Conservation (phyloP, 306 rosid species). For the Medicago arabica region DNA sequence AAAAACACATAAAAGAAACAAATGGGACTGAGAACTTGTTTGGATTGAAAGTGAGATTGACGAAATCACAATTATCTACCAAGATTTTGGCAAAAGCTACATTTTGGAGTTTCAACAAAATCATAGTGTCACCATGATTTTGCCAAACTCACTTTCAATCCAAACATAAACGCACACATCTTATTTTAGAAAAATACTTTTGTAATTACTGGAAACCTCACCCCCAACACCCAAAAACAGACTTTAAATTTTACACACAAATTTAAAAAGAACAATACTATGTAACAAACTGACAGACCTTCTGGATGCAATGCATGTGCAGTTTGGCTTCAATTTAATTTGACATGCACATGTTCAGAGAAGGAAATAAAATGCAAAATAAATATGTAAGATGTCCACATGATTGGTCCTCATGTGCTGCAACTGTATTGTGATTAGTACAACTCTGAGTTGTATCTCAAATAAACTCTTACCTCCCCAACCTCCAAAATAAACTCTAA, state of each 20-base stretch:
- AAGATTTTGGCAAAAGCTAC: not conserved
- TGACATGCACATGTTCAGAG: constrained; percentile 3
- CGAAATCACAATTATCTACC: not conserved
- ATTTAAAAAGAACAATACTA: not conserved
- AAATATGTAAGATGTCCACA: constrained; percentile 4
- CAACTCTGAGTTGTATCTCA: constrained; percentile 21
- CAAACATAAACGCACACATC: not conserved
- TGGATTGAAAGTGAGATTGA: not conserved
- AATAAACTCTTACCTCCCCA: not conserved
- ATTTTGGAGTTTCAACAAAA: not conserved
- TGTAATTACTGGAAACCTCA: too few species aligned
- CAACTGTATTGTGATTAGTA: constrained; percentile 7
- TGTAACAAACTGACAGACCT: constrained; percentile 2
- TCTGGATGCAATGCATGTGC: constrained; percentile 7
- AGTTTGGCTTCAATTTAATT: constrained; percentile 20
- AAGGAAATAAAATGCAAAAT: not conserved
- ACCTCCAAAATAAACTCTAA: too few species aligned
- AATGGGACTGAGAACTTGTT: not conserved
- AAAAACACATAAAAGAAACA: not conserved
- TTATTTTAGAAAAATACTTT: too few species aligned
- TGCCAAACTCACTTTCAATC: not conserved
- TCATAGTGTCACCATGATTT: not conserved
- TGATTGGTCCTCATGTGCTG: constrained; percentile 9
- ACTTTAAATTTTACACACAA: not conserved
- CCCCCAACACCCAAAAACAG: too few species aligned